phyloP scores from a whole-genome alignment of 768 basidiomycete genomes.

The Leccinum incarnatum region DNA sequence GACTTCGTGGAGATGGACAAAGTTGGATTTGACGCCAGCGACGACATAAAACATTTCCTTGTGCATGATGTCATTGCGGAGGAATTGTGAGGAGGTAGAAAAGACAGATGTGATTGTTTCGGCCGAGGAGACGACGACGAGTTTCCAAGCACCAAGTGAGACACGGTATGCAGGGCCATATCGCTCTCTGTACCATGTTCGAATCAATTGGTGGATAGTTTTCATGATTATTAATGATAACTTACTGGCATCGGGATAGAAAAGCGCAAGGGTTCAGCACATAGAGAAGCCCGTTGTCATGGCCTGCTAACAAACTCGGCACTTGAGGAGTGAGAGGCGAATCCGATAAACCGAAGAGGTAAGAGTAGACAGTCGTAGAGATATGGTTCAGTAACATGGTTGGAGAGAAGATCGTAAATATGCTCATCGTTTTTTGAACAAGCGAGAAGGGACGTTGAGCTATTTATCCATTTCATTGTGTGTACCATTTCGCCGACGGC shows the following conservation, averaged over 20 bases:
- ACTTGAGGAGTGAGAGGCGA: conserved; percentile 1
- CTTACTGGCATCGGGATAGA: conserved; percentile 20
- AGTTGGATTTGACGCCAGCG: conserved; percentile 9
- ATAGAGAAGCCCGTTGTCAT: conserved; percentile 16
- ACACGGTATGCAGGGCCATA: conserved; percentile 17
- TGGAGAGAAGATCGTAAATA: not conserved
- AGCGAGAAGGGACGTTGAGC: not conserved
- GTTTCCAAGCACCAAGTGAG: conserved; percentile 15
- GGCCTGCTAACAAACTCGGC: conserved; percentile 12
- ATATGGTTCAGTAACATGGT: not conserved
- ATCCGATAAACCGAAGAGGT: not conserved
- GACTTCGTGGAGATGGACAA: conserved; percentile 10
- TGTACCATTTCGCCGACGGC: too few relatives aligned
- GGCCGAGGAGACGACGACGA: conserved; percentile 17
- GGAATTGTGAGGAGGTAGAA: not conserved
- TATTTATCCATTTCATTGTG: not conserved
- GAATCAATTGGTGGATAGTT: not conserved
- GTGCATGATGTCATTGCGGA: conserved; percentile 13
- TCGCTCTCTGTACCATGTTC: conserved; percentile 6
- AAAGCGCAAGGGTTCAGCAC: conserved; percentile 8
- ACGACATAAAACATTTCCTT: conserved; percentile 13
- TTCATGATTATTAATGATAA: not conserved
- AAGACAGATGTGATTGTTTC: conserved; percentile 13
- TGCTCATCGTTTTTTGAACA: too few relatives aligned
- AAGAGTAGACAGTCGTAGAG: not conserved